A percentile compares a stretch with the other conserved stretches of the same genome.
phyloP scores from a whole-genome alignment of 2,329 filamentous ascomycete species.

The Colletotrichum ledebouriae region DNA sequence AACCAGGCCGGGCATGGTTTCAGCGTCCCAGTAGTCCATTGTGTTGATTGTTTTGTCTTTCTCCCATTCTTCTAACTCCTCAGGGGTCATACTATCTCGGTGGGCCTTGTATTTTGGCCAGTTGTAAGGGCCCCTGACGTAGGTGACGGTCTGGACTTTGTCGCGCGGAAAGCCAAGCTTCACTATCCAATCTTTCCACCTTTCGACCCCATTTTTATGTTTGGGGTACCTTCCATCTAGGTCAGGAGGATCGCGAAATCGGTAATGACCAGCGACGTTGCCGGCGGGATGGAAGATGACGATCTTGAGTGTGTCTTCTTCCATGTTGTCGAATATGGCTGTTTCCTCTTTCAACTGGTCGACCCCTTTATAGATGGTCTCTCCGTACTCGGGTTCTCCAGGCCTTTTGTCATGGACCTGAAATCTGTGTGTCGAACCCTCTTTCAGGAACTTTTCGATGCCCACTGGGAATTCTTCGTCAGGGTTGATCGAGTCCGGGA shows the following conservation, averaged over 20 bases:
- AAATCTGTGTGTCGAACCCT: not conserved
- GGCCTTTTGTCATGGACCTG: no score
- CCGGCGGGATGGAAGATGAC: not conserved
- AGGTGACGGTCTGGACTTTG: not conserved
- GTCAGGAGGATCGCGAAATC: not conserved
- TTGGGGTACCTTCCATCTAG: not conserved
- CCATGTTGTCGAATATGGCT: not conserved
- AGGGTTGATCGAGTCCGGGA: not conserved
- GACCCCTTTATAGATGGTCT: not conserved
- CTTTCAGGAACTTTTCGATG: not conserved
- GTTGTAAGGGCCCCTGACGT: conserved; percentile 4
- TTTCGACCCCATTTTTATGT: not conserved
- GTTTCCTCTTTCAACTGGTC: not conserved
- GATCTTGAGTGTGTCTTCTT: not conserved
- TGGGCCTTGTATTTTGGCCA: not conserved
- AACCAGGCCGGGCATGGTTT: not conserved
- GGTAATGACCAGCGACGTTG: accelerated
- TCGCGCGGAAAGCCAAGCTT: not conserved
- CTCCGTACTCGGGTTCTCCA: not conserved
- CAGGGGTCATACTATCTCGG: no score
- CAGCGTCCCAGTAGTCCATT: not conserved
- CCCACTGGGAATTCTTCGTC: not conserved
- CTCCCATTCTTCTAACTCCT: no score
- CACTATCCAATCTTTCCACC: not conserved
- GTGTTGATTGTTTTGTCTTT: accelerated